Percentiles rank a stretch among this genome's conserved stretches.
Conservation (phyloP, 2,329 filamentous ascomycete species). For the Sporothrix curviconia region DNA sequence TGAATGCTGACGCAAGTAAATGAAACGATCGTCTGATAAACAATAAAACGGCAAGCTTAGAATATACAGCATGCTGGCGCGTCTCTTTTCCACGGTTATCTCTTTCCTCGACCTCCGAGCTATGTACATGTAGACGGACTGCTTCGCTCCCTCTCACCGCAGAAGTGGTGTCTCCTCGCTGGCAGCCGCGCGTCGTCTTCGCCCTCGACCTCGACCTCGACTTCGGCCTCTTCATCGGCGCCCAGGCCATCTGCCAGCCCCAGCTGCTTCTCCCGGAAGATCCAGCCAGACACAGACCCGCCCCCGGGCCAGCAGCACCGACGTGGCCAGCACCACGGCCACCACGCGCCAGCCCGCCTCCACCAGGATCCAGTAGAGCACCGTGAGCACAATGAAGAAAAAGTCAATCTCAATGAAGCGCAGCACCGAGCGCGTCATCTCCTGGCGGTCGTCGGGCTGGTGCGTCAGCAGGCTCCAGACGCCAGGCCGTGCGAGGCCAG, state of each 20-base stretch:
- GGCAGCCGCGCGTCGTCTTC: not conserved
- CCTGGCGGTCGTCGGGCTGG: constrained; percentile 39
- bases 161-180: constrained; percentile 27
- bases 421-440: constrained; percentile 43
- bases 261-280: constrained; percentile 25
- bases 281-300: constrained; percentile 31
- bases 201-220: not conserved
- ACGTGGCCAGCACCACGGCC: constrained; percentile 22
- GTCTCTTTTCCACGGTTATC: no score
- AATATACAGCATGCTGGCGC: no score
- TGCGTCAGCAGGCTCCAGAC: constrained; percentile 32
- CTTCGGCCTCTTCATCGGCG: not conserved
- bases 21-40: no score
- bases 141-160: constrained; percentile 20
- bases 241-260: constrained; percentile 14
- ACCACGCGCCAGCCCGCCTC: constrained; percentile 40
- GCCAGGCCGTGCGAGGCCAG: constrained; percentile 34
- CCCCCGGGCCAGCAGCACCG: constrained; percentile 31
- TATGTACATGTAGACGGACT: no score
- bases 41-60: no score
- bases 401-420: constrained; percentile 42
- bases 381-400: constrained; percentile 39
- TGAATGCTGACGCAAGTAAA: no score
- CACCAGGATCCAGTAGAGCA: constrained; percentile 48
- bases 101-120: no score